Base-by-base conservation (phyloP, 2,329 filamentous ascomycete species). In the Trichoderma sp. region DNA sequence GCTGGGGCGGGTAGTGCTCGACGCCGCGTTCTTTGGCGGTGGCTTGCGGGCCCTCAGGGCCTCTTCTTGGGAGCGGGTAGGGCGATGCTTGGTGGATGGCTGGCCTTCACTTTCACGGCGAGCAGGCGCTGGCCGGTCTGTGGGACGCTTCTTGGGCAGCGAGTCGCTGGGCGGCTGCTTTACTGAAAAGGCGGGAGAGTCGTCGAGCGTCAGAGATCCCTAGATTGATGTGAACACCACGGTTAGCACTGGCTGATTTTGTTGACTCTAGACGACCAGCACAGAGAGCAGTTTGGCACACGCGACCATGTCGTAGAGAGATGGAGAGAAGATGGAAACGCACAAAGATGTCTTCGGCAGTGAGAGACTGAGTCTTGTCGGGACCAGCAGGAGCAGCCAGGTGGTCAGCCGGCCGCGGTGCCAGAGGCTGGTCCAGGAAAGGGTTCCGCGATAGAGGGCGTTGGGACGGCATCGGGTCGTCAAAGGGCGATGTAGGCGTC, bases 261-360 rank as follows among this genome's bases (percentile, higher is more conserved):
- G 21, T n/a, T 43, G 40, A n/a, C 7, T 43, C 16, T 19, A 53
- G 59, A 27, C 43, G 16, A 11, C n/a, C 7, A 47, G 47, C 2
- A 43, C 16, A 43, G 16, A 31, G 43, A 21, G 43, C 27, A 27
- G 24, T 13, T 57, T 21, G 55, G 49, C 61, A 62, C 11, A 27
- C 68, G 58, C 60, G 29, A 27, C 13, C 3, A 43, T n/a, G 40
- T 43, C 16, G 40, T 43, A n/a, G 40, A 58, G 55, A 69, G 60
- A 60, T 70, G 35, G 29, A 24, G 56, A 21, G 37, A 27, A 56
- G 10, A n/a, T 2, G 19, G 47, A 29, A 70, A 91, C 92, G 78
- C 90, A 94, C 92, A 83, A 94, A 94, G 70, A 94, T 86, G 72
- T 93, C 90, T 73, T 91, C 89, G 60, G 89, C 87, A 69, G 88